These are phyloP conservation scores for Striga hermonthica DNA, from an alignment of 305 asterid species.

Conservation along the genomic window DNA sequence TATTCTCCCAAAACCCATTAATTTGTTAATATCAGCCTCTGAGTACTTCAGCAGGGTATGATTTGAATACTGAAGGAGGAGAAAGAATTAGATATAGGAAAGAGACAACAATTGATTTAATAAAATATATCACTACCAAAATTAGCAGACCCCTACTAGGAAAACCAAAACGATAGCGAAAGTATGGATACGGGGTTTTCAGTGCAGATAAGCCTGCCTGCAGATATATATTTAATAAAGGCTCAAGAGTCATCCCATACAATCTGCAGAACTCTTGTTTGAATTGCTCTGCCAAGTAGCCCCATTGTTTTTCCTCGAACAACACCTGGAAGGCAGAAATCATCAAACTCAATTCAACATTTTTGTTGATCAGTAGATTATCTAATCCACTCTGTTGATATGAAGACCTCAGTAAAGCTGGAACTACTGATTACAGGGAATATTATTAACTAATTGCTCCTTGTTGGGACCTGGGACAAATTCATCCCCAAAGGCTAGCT, in stretches of 20 bases:
- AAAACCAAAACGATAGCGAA: slow-evolving; percentile 4
- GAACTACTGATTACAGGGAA: slow-evolving; percentile 16
- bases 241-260: slow-evolving; percentile 96
- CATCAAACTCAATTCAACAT: slow-evolving; percentile 8
- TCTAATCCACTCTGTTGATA: neutral
- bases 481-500: too few relatives aligned
- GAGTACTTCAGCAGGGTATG: slow-evolving; percentile 10
- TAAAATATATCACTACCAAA: neutral
- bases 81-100: neutral
- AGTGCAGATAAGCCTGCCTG: slow-evolving; percentile 95
- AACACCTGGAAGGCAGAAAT: slow-evolving; percentile 54
- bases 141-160: slow-evolving; percentile 18
- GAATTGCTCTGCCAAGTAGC: slow-evolving; percentile 78
- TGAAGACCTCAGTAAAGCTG: slow-evolving; percentile 2
- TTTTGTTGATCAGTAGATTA: slow-evolving; percentile 1
- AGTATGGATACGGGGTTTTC: slow-evolving; percentile 94
- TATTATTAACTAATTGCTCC: neutral
- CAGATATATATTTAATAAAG: slow-evolving; percentile 78
- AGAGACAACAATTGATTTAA: too few relatives aligned
- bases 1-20: slow-evolving; percentile 8
- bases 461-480: too few relatives aligned
- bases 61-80: slow-evolving; percentile 8
- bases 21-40: neutral
- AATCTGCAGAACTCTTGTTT: slow-evolving; percentile 94
- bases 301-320: slow-evolving; percentile 92